Conservation (phyloP, 1,284 basidiomycete species). For the Moesziomyces antarcticus region DNA sequence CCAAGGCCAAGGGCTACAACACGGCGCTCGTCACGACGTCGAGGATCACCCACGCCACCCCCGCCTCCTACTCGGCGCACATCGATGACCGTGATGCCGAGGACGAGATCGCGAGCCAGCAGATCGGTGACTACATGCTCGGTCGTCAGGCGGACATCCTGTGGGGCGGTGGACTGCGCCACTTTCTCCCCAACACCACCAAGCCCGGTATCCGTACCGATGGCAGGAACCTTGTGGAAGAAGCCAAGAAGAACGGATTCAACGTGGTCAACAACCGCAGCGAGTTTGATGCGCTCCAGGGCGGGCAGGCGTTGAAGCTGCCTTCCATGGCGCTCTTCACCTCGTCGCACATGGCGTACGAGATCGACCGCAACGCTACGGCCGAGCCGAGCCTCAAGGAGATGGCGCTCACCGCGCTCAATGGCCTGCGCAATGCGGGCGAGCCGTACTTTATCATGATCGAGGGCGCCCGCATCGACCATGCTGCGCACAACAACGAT, state of each 20-base stretch:
- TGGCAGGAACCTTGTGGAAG: constrained; percentile 55
- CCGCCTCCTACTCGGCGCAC: constrained; percentile 63
- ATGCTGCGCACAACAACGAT: constrained; percentile 67
- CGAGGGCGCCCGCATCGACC: constrained; percentile 62
- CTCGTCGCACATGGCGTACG: constrained; percentile 65
- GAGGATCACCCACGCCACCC: constrained; percentile 67
- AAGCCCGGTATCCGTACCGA: constrained; percentile 59
- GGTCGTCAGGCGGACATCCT: constrained; percentile 63
- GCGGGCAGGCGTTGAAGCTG: constrained; percentile 31
- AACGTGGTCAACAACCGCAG: constrained; percentile 50
- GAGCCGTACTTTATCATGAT: constrained; percentile 67
- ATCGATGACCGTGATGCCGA: constrained; percentile 66
- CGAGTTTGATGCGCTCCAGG: constrained; percentile 59
- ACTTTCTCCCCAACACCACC: constrained; percentile 64
- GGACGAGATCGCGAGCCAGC: constrained; percentile 64
- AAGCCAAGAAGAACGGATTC: constrained; percentile 59
- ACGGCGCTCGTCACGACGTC: constrained; percentile 65
- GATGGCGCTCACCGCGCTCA: constrained; percentile 66
- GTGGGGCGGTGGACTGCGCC: constrained; percentile 64
- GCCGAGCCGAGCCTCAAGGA: constrained; percentile 63
- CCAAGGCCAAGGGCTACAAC: constrained; percentile 63
- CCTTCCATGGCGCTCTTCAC: constrained; percentile 59
- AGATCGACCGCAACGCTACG: constrained; percentile 64
- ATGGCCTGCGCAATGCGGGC: constrained; percentile 54
- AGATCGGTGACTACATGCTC: constrained; percentile 61